These are phyloP conservation scores for Zanthoxylum bungeanum DNA, from an alignment of 345 rosid genomes.

Conservation along the genomic window DNA sequence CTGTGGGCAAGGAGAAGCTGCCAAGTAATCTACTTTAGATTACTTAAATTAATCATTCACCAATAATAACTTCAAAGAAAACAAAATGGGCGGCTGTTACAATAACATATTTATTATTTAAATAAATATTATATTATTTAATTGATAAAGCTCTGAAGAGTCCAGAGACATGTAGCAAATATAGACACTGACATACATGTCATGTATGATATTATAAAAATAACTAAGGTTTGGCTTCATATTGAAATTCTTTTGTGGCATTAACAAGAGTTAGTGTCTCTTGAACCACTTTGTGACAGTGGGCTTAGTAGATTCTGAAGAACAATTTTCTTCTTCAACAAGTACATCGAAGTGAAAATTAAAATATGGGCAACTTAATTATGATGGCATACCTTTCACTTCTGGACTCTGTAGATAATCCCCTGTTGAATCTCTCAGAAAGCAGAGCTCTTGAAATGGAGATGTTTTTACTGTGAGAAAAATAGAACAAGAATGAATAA, in stretches of 20 bases:
- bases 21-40: not conserved
- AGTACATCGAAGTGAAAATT: no score
- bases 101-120: not conserved
- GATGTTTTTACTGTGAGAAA: slow-evolving; percentile 1
- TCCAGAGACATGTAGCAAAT: not conserved
- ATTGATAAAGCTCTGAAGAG: not conserved
- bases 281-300: not conserved
- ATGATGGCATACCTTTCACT: slow-evolving; percentile 16
- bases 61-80: not conserved
- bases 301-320: not conserved
- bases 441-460: slow-evolving; percentile 14
- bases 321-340: not conserved
- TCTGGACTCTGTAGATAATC: slow-evolving; percentile 24
- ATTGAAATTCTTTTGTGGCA: not conserved
- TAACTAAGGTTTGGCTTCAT: not conserved
- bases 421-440: slow-evolving; percentile 20
- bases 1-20: not conserved
- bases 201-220: not conserved
- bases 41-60: not conserved
- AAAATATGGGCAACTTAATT: not conserved
- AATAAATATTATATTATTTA: not conserved
- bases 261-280: not conserved
- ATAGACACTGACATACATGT: not conserved
- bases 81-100: not conserved
- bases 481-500: not conserved